Percentiles rank a stretch among this genome's conserved stretches.
These are phyloP conservation scores for Anastatica hierochuntica DNA, from an alignment of 345 rosid genomes.

Conservation along the genomic window DNA sequence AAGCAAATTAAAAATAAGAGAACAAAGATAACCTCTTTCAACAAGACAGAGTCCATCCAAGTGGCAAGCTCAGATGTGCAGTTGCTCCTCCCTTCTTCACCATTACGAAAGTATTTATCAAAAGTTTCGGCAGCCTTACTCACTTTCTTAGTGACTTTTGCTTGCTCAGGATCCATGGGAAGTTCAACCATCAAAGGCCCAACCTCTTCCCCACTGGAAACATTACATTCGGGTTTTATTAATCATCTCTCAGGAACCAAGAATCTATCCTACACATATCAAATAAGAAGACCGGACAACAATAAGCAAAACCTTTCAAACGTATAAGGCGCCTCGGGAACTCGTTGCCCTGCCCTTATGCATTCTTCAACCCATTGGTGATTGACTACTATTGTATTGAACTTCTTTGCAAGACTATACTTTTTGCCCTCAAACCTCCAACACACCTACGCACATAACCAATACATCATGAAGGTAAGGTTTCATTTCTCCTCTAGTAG, in stretches of 20 bases:
- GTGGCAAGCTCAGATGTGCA: conserved; percentile 29
- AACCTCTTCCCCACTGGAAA: conserved; percentile 63
- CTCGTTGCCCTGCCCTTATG: conserved; percentile 44
- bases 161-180: conserved; percentile 31
- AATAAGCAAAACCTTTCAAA: conserved; percentile 41
- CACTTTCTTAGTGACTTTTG: conserved; percentile 19
- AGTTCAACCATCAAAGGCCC: conserved; percentile 47
- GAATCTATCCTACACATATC: not conserved
- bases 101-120: conserved; percentile 15
- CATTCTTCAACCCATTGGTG: conserved; percentile 90
- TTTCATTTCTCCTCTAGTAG: not conserved
- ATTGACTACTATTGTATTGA: conserved; percentile 43
- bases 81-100: conserved; percentile 6
- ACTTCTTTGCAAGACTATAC: conserved; percentile 53
- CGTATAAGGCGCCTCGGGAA: conserved; percentile 52
- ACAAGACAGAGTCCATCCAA: conserved; percentile 49
- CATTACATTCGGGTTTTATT: not conserved
- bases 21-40: conserved; percentile 45
- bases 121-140: conserved; percentile 27
- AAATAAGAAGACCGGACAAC: not conserved
- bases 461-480: too few relatives aligned
- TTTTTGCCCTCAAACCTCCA: conserved; percentile 76
- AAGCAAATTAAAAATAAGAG: not conserved
- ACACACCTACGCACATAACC: conserved; percentile 57
- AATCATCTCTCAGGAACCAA: not conserved